These are phyloP conservation scores for Melanomma pulvis-pyrius DNA, from an alignment of 495 filamentous ascomycete genomes.

Conservation along the genomic window DNA sequence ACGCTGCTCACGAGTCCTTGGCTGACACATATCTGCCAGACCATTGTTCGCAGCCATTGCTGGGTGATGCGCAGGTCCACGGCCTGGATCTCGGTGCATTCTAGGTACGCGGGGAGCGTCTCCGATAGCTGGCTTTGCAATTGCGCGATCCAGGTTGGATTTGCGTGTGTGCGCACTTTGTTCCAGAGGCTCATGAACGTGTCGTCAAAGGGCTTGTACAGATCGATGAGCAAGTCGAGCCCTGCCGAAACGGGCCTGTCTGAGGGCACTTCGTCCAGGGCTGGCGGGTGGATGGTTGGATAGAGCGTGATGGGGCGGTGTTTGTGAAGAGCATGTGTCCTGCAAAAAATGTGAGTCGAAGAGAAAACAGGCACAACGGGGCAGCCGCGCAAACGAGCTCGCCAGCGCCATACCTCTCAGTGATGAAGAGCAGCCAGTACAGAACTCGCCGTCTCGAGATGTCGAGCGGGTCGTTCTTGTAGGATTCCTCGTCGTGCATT, in stretches of 20 bases:
- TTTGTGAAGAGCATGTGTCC: constrained; percentile 77
- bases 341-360: constrained; percentile 33
- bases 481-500: constrained; percentile 65
- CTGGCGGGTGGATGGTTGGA: constrained; percentile 65
- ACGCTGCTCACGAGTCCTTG: constrained; percentile 58
- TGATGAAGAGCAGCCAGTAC: constrained; percentile 73
- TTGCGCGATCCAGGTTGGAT: constrained; percentile 59
- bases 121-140: constrained; percentile 69
- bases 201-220: constrained; percentile 76
- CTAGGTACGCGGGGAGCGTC: constrained; percentile 63
- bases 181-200: constrained; percentile 72
- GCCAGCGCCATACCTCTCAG: constrained; percentile 59
- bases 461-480: constrained; percentile 54
- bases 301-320: constrained; percentile 72
- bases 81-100: constrained; percentile 67
- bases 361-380: background rate
- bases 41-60: constrained; percentile 81
- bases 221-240: constrained; percentile 66
- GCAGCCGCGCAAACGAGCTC: background rate
- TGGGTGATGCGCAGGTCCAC: constrained; percentile 72
- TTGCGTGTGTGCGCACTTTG: constrained; percentile 62
- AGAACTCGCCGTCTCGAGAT: constrained; percentile 59
- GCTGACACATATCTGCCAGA: constrained; percentile 68
- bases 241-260: constrained; percentile 53
- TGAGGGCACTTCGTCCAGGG: constrained; percentile 53